Conservation (phyloP, 768 basidiomycete genomes). For the Trametes maxima region DNA sequence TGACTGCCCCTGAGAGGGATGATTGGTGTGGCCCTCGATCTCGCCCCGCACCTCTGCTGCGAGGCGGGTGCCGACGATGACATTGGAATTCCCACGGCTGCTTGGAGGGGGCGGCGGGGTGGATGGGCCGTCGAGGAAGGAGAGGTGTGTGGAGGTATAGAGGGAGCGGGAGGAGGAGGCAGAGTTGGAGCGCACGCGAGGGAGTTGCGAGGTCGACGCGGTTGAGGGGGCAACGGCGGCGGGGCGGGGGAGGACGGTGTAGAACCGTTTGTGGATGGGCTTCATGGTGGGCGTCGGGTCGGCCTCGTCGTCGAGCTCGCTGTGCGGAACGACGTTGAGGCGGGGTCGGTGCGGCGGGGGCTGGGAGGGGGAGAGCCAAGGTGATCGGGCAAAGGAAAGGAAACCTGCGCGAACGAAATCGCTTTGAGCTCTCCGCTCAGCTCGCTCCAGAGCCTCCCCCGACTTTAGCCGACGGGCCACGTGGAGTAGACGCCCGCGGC, state of each 20-base stretch:
- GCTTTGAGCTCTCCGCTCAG: neutral
- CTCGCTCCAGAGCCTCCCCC: constrained; percentile 1
- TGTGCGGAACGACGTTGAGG: constrained; percentile 1
- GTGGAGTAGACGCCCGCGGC: neutral
- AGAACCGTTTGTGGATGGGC: constrained; percentile 48
- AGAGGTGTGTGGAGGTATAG: constrained; percentile 40
- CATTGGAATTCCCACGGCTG: constrained; percentile 42
- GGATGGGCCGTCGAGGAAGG: constrained; percentile 45
- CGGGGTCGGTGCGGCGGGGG: neutral
- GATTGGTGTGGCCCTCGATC: constrained; percentile 38
- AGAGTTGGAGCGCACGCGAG: constrained; percentile 49
- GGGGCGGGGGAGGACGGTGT: constrained; percentile 44
- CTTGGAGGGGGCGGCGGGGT: constrained; percentile 42
- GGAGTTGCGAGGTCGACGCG: constrained; percentile 32
- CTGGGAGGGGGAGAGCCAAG: neutral
- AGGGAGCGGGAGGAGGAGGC: constrained; percentile 43
- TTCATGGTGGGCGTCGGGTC: constrained; percentile 18
- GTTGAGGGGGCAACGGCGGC: constrained; percentile 28
- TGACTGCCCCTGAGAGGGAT: constrained; percentile 38
- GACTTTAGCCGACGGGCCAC: constrained; percentile 14
- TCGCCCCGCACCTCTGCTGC: constrained; percentile 51
- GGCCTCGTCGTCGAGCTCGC: neutral
- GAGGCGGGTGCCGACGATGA: constrained; percentile 45
- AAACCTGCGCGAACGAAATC: neutral
- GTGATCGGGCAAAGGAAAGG: constrained; percentile 20